Conservation (phyloP, 1,284 basidiomycete genomes). For the Cryptococcus floricola region DNA sequence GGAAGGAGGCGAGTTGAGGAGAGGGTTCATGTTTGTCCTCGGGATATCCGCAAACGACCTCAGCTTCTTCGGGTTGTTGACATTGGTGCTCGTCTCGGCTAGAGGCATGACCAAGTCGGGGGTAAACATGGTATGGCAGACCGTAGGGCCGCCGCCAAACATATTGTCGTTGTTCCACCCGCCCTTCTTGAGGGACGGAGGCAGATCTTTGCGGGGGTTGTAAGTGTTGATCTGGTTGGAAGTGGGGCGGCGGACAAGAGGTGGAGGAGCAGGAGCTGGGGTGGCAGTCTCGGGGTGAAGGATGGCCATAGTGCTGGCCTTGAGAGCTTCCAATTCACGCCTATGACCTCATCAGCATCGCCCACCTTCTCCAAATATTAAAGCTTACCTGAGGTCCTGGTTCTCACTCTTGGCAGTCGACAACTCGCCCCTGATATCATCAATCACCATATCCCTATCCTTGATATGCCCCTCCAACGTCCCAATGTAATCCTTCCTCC, state of each 20-base stretch:
- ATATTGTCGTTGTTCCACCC: slow-evolving; percentile 60
- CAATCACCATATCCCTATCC: slow-evolving; percentile 84
- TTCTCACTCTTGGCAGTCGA: slow-evolving; percentile 77
- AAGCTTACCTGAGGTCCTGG: slow-evolving; percentile 58
- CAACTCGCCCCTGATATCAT: slow-evolving; percentile 80
- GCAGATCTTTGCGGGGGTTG: slow-evolving; percentile 79
- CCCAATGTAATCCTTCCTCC: slow-evolving; percentile 92
- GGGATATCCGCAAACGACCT: slow-evolving; percentile 31
- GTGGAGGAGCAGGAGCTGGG: slow-evolving; percentile 20
- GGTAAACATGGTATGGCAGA: slow-evolving; percentile 77
- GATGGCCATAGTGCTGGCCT: slow-evolving; percentile 57
- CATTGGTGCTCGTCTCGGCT: slow-evolving; percentile 1
- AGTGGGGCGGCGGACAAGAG: slow-evolving; percentile 13
- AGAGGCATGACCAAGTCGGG: slow-evolving; percentile 56
- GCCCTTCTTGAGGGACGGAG: slow-evolving; percentile 56
- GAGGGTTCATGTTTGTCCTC: slow-evolving; percentile 72
- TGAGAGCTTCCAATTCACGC: slow-evolving; percentile 76
- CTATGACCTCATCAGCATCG: slow-evolving; percentile 42
- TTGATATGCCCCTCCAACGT: slow-evolving; percentile 91
- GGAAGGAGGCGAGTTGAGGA: slow-evolving; percentile 53
- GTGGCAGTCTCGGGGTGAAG: slow-evolving; percentile 46
- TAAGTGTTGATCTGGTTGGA: slow-evolving; percentile 51
- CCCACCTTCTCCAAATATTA: slow-evolving; percentile 6
- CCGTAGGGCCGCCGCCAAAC: slow-evolving; percentile 64
- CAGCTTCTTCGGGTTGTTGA: slow-evolving; percentile 18